These are phyloP conservation scores for Podaxis pistillaris DNA, from an alignment of 768 basidiomycete genomes.

Conservation along the genomic window DNA sequence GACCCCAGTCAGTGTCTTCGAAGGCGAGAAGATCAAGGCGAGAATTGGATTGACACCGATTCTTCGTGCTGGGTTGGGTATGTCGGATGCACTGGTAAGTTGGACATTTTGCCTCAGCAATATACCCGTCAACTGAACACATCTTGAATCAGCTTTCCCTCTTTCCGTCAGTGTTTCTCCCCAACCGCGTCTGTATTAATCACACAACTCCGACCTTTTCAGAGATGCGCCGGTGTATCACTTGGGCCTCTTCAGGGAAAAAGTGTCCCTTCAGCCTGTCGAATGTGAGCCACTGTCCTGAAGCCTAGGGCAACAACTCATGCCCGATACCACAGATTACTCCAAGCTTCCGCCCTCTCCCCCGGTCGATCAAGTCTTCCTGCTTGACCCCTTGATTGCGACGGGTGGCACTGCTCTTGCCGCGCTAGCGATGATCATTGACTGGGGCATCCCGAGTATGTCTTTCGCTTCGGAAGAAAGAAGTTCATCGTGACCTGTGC, in stretches of 20 bases:
- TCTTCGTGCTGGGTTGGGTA: conserved; percentile 88
- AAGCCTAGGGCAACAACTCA: background rate
- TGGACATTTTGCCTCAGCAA: conserved; percentile 33
- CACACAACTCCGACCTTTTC: background rate
- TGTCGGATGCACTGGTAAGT: conserved; percentile 79
- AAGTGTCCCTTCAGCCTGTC: conserved; percentile 83
- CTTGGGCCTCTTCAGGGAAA: conserved; percentile 87
- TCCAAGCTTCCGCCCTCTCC: conserved; percentile 81
- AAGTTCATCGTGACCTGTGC: background rate
- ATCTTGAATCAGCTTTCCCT: conserved; percentile 49
- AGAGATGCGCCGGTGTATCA: conserved; percentile 87
- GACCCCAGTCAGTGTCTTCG: conserved; percentile 80
- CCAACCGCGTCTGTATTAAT: no score
- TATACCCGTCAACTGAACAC: conserved; percentile 2
- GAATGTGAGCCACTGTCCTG: conserved; percentile 55
- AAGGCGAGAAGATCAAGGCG: conserved; percentile 71
- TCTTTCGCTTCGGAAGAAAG: conserved; percentile 1
- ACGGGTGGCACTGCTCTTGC: conserved; percentile 92
- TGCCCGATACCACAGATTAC: conserved; percentile 55
- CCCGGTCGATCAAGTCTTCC: conserved; percentile 79
- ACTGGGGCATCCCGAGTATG: conserved; percentile 78
- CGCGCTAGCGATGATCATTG: conserved; percentile 80
- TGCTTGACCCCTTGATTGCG: conserved; percentile 91
- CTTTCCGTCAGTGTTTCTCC: conserved; percentile 64
- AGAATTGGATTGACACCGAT: conserved; percentile 88